Evolutionary conservation across 2,329 filamentous ascomycete species (phyloP).

Genomic region (Pyrenophora seminiperda): DNA sequence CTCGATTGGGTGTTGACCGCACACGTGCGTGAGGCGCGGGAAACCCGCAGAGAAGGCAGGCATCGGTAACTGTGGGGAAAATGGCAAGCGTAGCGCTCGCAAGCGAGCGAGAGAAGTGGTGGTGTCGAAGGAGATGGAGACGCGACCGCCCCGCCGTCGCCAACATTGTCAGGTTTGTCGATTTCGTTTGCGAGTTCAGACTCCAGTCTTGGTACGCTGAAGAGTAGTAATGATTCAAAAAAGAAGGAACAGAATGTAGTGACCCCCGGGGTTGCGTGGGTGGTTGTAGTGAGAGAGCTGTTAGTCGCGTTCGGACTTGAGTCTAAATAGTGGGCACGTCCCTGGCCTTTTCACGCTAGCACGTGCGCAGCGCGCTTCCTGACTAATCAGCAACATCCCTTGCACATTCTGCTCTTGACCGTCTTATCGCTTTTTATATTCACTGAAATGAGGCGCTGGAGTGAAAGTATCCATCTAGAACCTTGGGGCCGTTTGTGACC

Average conservation of each 20-base stretch:
- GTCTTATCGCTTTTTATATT: background rate
- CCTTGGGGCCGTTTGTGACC: background rate
- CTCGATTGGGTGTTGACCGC: conserved; percentile 60
- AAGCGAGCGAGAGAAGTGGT: conserved; percentile 42
- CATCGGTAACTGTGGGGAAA: conserved; percentile 79
- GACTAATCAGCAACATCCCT: conserved; percentile 15
- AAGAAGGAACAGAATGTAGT: conserved; percentile 19
- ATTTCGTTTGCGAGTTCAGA: conserved; percentile 11
- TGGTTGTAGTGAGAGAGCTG: conserved; percentile 16
- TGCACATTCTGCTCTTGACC: background rate
- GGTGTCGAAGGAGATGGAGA: conserved; percentile 27
- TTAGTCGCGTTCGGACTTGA: conserved; percentile 20
- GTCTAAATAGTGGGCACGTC: conserved; percentile 3
- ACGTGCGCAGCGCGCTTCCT: conserved; percentile 4
- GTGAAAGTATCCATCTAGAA: too few relatives aligned
- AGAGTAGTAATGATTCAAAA: conserved; percentile 3
- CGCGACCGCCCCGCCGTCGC: conserved; percentile 30
- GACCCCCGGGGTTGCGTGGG: conserved; percentile 18
- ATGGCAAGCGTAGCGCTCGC: conserved; percentile 65
- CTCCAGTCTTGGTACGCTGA: conserved; percentile 18
- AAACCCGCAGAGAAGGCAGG: conserved; percentile 69
- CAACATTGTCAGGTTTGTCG: conserved; percentile 38
- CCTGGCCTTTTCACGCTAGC: conserved; percentile 6
- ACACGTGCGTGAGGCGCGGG: conserved; percentile 48
- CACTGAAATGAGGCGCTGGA: background rate